Conservation (phyloP, 2,329 filamentous ascomycete genomes). For the Sporothrix globosa region DNA sequence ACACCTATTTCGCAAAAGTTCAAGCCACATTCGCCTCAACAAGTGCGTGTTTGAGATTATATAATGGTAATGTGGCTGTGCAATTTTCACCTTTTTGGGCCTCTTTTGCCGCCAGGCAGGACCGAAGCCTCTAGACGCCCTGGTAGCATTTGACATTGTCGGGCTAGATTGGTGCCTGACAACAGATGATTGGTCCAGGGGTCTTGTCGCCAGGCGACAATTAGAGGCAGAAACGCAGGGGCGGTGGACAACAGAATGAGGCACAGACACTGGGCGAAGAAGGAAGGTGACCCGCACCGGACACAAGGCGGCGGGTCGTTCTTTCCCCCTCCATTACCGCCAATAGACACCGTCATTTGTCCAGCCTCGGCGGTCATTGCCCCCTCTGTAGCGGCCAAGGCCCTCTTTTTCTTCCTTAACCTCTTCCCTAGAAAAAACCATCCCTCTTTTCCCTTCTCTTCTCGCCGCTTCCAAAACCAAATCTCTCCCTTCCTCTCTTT, state of each 20-base stretch:
- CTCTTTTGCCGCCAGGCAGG: slow-evolving; percentile 21
- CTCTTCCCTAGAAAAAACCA: slow-evolving; percentile 26
- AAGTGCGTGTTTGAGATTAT: neutral
- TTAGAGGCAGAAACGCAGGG: neutral
- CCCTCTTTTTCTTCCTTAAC: slow-evolving; percentile 21
- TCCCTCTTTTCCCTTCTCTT: slow-evolving; percentile 28
- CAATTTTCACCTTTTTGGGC: neutral
- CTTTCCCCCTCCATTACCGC: slow-evolving; percentile 31
- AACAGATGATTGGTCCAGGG: slow-evolving; percentile 11
- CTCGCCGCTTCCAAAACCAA: slow-evolving; percentile 28
- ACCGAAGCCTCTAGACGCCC: slow-evolving; percentile 21
- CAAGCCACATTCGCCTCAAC: neutral
- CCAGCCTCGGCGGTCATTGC: neutral
- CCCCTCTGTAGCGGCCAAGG: slow-evolving; percentile 20
- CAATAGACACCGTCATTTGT: slow-evolving; percentile 21
- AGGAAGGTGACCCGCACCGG: slow-evolving; percentile 21
- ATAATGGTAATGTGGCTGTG: slow-evolving; percentile 27
- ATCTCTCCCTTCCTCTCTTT: slow-evolving; percentile 27
- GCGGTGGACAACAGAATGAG: slow-evolving; percentile 11
- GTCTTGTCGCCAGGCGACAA: slow-evolving; percentile 12
- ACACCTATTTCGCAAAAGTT: neutral
- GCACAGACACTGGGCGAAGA: slow-evolving; percentile 4
- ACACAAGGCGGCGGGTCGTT: slow-evolving; percentile 20
- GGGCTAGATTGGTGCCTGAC: slow-evolving; percentile 26
- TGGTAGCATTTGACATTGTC: neutral